A percentile compares a stretch with the other conserved stretches of the same genome.
Evolutionary conservation across 1,139 yeast species (phyloP).

Genomic region (Protomyces inouyei): DNA sequence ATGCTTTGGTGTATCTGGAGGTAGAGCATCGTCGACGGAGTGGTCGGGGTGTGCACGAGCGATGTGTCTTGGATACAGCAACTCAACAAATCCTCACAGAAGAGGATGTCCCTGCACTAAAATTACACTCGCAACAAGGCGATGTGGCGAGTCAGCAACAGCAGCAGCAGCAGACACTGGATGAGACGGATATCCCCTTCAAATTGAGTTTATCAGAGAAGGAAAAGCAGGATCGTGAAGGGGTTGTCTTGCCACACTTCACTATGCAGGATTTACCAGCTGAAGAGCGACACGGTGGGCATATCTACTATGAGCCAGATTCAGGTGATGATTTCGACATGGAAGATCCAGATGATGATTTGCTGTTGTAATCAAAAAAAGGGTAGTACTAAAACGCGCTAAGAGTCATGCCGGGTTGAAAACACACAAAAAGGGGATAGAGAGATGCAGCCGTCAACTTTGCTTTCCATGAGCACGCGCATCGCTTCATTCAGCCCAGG

Average conservation of each 20-base stretch:
- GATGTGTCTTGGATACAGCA: slow-evolving; percentile 2
- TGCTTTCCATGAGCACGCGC: no score
- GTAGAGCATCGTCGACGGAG: slow-evolving; percentile 22
- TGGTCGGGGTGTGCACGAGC: slow-evolving; percentile 15
- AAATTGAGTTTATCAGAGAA: slow-evolving; percentile 67
- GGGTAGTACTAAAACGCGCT: not conserved
- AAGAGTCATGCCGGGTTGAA: not conserved
- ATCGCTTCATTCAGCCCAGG: slow-evolving; percentile 54
- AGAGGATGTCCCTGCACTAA: slow-evolving; percentile 1
- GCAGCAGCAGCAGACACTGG: not conserved
- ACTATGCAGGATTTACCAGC: slow-evolving; percentile 59
- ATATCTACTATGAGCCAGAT: slow-evolving; percentile 90
- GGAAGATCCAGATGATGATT: slow-evolving; percentile 96
- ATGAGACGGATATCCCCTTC: slow-evolving; percentile 47
- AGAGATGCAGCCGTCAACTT: no score
- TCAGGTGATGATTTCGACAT: slow-evolving; percentile 86
- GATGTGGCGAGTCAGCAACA: not conserved
- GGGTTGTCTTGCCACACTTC: slow-evolving; percentile 79
- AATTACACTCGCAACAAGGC: not conserved
- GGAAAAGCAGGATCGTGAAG: slow-evolving; percentile 72
- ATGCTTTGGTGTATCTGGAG: not conserved
- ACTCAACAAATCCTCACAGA: not conserved
- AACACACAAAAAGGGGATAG: no score
- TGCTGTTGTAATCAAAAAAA: slow-evolving; percentile 6
- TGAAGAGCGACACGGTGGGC: slow-evolving; percentile 57